Evolutionary conservation across 495 filamentous ascomycete genomes (phyloP).

Genomic region (Pseudoneurospora amorphoporcata): DNA sequence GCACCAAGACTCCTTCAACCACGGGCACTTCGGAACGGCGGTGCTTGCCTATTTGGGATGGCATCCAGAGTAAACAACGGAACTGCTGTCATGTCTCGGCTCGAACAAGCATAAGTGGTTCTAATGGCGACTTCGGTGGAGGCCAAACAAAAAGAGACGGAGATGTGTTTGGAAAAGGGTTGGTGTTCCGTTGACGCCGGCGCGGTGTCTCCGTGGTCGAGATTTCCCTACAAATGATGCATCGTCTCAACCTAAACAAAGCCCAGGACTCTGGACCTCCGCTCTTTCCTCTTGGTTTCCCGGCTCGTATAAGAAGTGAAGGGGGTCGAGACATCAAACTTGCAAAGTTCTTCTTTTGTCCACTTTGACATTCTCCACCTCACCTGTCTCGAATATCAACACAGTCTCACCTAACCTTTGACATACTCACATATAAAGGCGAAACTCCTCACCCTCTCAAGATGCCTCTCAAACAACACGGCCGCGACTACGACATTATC

Average conservation of each 20-base stretch:
- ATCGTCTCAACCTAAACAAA: neutral
- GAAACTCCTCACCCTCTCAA: neutral
- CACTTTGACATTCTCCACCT: neutral
- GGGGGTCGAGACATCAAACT: neutral
- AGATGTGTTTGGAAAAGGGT: neutral
- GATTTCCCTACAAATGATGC: neutral
- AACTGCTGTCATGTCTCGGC: neutral
- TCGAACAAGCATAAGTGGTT: neutral
- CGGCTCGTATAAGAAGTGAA: neutral
- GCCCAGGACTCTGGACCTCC: neutral
- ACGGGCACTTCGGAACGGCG: neutral
- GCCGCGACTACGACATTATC: conserved; percentile 69
- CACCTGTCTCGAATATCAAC: neutral
- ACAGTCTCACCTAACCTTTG: neutral
- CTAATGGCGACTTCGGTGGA: neutral
- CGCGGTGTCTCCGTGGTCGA: conserved; percentile 19
- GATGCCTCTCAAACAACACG: conserved; percentile 35
- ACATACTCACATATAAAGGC: neutral
- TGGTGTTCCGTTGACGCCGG: conserved; percentile 33
- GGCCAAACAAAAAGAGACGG: neutral
- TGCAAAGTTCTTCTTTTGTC: neutral
- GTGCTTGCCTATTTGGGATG: conserved; percentile 6
- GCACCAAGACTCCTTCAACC: neutral
- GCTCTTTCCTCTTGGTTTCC: neutral
- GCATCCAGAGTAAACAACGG: neutral